These are phyloP conservation scores for Colletotrichum sp. DNA, from an alignment of 2,329 filamentous ascomycete species.

Conservation along the genomic window DNA sequence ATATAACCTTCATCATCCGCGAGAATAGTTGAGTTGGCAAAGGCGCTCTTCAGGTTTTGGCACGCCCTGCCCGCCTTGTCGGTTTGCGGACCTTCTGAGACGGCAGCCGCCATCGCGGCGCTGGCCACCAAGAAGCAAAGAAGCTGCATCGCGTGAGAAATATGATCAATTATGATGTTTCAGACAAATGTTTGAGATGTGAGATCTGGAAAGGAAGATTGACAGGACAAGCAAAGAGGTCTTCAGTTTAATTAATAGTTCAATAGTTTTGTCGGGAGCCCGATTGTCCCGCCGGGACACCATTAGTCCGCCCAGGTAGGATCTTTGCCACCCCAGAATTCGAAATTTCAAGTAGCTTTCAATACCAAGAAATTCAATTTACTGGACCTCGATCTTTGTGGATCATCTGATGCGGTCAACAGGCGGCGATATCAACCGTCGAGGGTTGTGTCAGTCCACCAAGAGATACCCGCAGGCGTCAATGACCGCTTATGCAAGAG, in stretches of 20 bases:
- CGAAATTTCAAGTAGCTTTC: fast-evolving
- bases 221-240: not conserved
- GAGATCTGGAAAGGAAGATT: not conserved
- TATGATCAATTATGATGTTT: not conserved
- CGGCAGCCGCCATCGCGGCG: not conserved
- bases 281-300: not conserved
- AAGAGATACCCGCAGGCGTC: too few species aligned
- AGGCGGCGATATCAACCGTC: too few species aligned
- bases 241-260: not conserved
- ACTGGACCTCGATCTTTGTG: not conserved
- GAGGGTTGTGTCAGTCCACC: too few species aligned
- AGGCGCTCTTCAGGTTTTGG: not conserved
- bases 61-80: not conserved
- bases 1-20: not conserved
- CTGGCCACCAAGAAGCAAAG: not conserved
- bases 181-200: not conserved
- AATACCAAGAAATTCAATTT: not conserved
- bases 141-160: not conserved
- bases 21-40: not conserved
- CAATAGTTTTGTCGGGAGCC: not conserved
- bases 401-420: too few species aligned
- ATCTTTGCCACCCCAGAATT: not conserved
- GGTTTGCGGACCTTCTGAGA: not conserved
- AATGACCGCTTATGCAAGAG: too few species aligned
- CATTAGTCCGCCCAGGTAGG: not conserved